phyloP scores from a whole-genome alignment of 805 yeast genomes.

The Brettanomyces custersianus region DNA sequence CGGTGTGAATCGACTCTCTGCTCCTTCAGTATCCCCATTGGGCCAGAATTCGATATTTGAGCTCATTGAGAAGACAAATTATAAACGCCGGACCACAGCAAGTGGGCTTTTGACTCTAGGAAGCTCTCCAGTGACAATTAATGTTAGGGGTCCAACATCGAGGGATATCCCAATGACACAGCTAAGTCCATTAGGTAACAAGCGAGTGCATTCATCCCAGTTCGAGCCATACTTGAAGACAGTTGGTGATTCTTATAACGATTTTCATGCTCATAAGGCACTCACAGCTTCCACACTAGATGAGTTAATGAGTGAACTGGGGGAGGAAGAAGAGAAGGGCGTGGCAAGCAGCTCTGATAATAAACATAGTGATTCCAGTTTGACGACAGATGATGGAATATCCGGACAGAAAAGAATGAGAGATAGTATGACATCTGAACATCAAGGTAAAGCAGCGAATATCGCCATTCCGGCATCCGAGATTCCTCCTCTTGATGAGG shows the following conservation, averaged over 20 bases:
- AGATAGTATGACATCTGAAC: background rate
- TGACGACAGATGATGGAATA: no score
- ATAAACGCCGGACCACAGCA: slow-evolving; percentile 21
- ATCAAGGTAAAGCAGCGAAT: background rate
- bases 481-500: slow-evolving; percentile 27
- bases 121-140: slow-evolving; percentile 33
- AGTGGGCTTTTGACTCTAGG: slow-evolving; percentile 20
- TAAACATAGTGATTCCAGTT: background rate
- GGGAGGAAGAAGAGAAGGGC: slow-evolving; percentile 14
- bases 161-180: slow-evolving; percentile 80
- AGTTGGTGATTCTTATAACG: slow-evolving; percentile 35
- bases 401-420: no score
- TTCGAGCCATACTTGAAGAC: slow-evolving; percentile 36
- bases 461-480: background rate
- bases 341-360: background rate
- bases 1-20: slow-evolving; percentile 32
- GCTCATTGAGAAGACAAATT: slow-evolving; percentile 54
- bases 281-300: slow-evolving; percentile 35
- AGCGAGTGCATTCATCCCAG: slow-evolving; percentile 32
- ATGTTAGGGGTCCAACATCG: slow-evolving; percentile 59
- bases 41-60: slow-evolving; percentile 75
- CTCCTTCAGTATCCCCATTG: slow-evolving; percentile 39
- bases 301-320: slow-evolving; percentile 21
- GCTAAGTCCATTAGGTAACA: slow-evolving; percentile 41
- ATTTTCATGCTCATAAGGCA: slow-evolving; percentile 33